Conservation (phyloP, 1,139 yeast species). For the Yarrowia galli region DNA sequence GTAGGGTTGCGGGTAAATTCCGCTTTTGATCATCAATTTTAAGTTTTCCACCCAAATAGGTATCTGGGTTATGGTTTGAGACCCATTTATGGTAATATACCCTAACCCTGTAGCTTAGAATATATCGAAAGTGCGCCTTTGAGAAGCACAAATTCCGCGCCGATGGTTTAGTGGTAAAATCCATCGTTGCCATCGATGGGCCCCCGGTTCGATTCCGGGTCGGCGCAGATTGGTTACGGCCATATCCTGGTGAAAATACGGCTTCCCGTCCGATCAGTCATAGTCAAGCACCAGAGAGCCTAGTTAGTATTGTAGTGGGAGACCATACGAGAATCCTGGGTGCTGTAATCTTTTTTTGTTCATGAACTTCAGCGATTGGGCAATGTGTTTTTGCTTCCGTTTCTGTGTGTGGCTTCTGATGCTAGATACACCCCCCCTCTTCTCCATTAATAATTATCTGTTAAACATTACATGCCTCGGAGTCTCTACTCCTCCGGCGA, state of each 20-base stretch:
- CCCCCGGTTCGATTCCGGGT: slow-evolving; percentile 38
- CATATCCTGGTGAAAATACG: slow-evolving; percentile 37
- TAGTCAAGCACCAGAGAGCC: slow-evolving; percentile 39
- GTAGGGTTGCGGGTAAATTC: background rate
- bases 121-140: background rate
- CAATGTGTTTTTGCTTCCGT: no score
- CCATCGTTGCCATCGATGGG: slow-evolving; percentile 38
- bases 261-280: slow-evolving; percentile 38
- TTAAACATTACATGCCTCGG: slow-evolving; percentile 31
- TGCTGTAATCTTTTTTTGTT: slow-evolving; percentile 5
- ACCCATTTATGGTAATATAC: background rate
- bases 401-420: no score
- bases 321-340: slow-evolving; percentile 38
- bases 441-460: slow-evolving; percentile 15
- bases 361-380: no score
- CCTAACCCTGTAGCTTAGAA: background rate
- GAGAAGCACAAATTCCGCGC: background rate
- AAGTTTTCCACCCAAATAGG: background rate
- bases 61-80: background rate
- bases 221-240: slow-evolving; percentile 37
- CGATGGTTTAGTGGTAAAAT: slow-evolving; percentile 37
- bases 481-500: slow-evolving; percentile 8
- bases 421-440: no score
- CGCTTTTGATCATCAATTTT: background rate
- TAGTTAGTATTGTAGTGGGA: slow-evolving; percentile 38